Base-by-base conservation (phyloP, 768 basidiomycete genomes). In the Russula olivacea region DNA sequence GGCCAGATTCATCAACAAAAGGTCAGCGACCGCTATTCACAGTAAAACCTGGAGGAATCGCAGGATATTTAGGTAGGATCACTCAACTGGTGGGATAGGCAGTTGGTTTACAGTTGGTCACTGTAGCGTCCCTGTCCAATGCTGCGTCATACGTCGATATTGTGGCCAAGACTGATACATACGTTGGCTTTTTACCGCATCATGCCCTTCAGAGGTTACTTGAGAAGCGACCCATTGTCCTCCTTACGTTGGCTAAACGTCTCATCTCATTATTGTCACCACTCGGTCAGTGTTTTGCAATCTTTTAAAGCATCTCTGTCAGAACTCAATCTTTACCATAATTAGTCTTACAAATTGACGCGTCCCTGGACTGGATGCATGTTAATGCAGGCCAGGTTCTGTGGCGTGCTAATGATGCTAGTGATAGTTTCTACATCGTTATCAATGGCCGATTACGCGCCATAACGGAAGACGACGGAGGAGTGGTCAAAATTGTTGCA, bases 291-390 rank as follows among this genome's bases (percentile, higher is more conserved):
- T 69, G 30, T 19, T 23, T 49, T 56, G 15, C 28, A 2, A 53
- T 17, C 30, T 25, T 8, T 28, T 47, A 30, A 30, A 51, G 52
- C 8, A 50, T 4, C 8, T 14, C 1, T 41, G 8, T 32, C 38
- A 7, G 15, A 17, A 50, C 52, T 51, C n/a, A 57, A 57, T 17
- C 14, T n/a, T 5, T 8, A 5, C 32, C 43, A 7, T 30, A 25
- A 51, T 19, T 64, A 95, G 96, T 99, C 8, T 77, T 98, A 17
- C 97, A 99, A 72, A 96, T 99, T 60, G 97, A 99, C 73, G 88
- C 93, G 1, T 92, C 94, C 0, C 78, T 99, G 65, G 97, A 99
- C 70, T 99, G 97, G 97, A 91, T 93, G 83, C 97, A 98, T 75
- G 92, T 95, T 8, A 87, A 88, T 66, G 93, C 94, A 1, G 93